Evolutionary conservation across 352 stramenopile genomes (phyloP), one percentile per base, ranked within the genome.

Genomic region (Pythium vanterpoolii): DNA sequence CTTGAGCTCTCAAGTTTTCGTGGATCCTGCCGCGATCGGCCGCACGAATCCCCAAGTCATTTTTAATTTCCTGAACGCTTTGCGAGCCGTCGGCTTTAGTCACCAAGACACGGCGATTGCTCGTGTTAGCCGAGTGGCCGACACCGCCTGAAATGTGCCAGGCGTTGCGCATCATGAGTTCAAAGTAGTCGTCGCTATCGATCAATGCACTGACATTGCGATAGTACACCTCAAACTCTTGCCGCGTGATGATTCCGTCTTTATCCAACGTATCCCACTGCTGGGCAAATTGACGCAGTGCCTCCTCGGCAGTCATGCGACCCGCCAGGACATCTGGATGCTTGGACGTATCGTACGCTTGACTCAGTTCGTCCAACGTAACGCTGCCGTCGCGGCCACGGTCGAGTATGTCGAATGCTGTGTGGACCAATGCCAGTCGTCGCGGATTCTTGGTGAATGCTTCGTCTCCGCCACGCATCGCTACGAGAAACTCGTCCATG

Each of bases 181-280:
- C 80, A 61, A 95, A 95, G 60, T 95, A 95, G 42, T 93, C 77
- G 66, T 95, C 86, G 54, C 76, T 56, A 45, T 95, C 86, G 45
- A 95, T 80, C 21, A 62, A 73, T 7, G 73, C 77, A 28, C 73
- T 87, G 8, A 96, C 64, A 57, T 90, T 90, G 26, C 66, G 57
- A 68, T 96, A 96, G 66, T 95, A 95, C n/a, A 71, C 49, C 19
- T 74, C 52, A 33, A 76, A 84, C 49, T 84, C 68, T 19, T 54
- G 55, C 16, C 54, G 53, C 16, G 67, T 70, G 42, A 84, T 63
- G 5, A 72, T 54, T 0, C 70, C 74, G 33, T 82, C 73, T 11
- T 62, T 62, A 13, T 77, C 58, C 13, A 62, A 56, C 4, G 62
- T 66, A 27, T 80, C 68, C 49, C 81, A 77, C 27, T 85, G 66